Base-by-base conservation (phyloP, 2,329 filamentous ascomycete species). In the Monosporascus ibericus region DNA sequence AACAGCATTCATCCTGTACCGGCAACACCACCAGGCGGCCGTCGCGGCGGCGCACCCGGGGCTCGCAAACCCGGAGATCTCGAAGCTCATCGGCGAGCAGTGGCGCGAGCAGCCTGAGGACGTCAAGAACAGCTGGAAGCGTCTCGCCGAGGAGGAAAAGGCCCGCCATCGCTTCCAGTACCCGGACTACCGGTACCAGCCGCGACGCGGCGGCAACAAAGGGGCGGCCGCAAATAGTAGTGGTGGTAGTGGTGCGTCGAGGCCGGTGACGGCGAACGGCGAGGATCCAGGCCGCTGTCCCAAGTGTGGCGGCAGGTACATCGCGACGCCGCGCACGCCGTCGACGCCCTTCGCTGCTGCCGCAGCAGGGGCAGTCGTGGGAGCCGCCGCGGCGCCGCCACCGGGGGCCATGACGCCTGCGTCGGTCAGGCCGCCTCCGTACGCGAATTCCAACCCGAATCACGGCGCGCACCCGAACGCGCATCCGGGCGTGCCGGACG, bases 1-100 rank as follows among this genome's bases (percentile, higher is more conserved):
- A 57, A 61, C 55, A 99, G 94, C 92, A 48, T 99, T 99, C 74
- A 99, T 99, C 60, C 79, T 99, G 62, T 99, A 96, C 75, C 90
- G 94, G 39, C 92, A 97, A 68, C 88, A 95, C 69, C 87, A 94
- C 64, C 92, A 97, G 70, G 84, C 88, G 18, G 78, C 83, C 48
- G 90, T 97, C 48, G 87, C 92, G 38, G 79, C 85, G 50, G 81
- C 89, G 61, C 82, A 96, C 64, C 92, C 92, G n/a, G 88, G 90
- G 44, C 82, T 96, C 58, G 86, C 92, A 46, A 97, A 97, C 70
- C 92, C 92, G 3, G 90, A 96, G 49, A 95, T 97, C 62, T 96
- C 92, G 59, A 96, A 96, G 72, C 95, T 97, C 62, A 95, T 97
- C 61, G 92, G 92, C 49, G 84, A 90, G 68, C 87, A 92, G 80